These are phyloP conservation scores for Lagenidium giganteum DNA, from an alignment of 352 stramenopile species.

Conservation along the genomic window DNA sequence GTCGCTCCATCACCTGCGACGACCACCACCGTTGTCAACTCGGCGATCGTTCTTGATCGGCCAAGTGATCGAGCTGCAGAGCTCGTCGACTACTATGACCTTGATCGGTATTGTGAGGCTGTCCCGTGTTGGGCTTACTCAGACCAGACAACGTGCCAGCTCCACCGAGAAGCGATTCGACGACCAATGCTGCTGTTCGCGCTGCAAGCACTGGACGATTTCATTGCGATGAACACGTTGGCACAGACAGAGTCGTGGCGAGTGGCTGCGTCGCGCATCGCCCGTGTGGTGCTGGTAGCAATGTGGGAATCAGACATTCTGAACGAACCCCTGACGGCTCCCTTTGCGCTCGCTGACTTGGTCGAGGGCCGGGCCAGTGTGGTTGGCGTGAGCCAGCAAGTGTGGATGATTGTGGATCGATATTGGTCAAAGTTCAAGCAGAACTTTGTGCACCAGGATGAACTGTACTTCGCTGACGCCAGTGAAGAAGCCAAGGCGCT, in stretches of 20 bases:
- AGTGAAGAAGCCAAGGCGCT: not conserved
- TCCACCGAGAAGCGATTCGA: conserved; percentile 29
- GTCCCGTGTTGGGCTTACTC: conserved; percentile 52
- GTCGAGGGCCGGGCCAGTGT: conserved; percentile 25
- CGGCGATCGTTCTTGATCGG: conserved; percentile 14
- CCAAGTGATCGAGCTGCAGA: too few species aligned
- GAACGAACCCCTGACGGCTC: conserved; percentile 4
- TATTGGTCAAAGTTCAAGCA: conserved; percentile 64
- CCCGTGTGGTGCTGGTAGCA: conserved; percentile 42
- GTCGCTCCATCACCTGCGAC: not conserved
- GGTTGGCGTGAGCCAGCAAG: conserved; percentile 36
- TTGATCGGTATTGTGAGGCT: conserved; percentile 56
- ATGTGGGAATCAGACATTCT: conserved; percentile 46
- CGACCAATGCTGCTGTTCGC: conserved; percentile 72
- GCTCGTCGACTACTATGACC: conserved; percentile 65
- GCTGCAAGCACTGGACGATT: conserved; percentile 70
- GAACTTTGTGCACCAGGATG: conserved; percentile 58
- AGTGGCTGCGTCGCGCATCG: conserved; percentile 41
- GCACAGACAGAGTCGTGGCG: conserved; percentile 28
- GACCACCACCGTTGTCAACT: conserved; percentile 32
- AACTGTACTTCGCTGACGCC: conserved; percentile 46
- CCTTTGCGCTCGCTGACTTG: conserved; percentile 34
- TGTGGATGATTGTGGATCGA: conserved; percentile 50
- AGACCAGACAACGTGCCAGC: conserved; percentile 27
- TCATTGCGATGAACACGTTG: conserved; percentile 35